Base-by-base conservation (phyloP, 2,329 filamentous ascomycete species). In the Corynespora cassiicola region DNA sequence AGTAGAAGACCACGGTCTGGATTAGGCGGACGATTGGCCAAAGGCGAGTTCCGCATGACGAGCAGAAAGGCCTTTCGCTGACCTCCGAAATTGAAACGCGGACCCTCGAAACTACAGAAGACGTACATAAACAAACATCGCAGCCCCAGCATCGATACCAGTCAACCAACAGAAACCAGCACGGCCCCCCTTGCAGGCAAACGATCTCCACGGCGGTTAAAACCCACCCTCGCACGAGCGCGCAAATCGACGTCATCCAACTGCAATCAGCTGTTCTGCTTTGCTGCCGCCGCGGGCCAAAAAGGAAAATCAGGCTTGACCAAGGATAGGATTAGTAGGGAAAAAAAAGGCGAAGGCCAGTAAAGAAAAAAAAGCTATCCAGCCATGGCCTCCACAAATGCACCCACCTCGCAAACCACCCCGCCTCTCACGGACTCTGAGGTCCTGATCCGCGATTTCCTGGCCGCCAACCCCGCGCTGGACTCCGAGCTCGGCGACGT, bases 401-500 rank as follows among this genome's bases (percentile, higher is more conserved):
- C 47, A 50, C 30, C 56, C 51, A 23, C 30, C 10, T 48, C n/a
- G n/a, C n/a, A n/a, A n/a, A n/a, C n/a, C n/a, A n/a, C 58, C 28
- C 50, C 56, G 17, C 54, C 52, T 12, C 54, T 56, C 30, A 66
- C 60, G 27, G 59, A 62, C 32, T 66, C 63, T n/a, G 56, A 65
- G 42, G 57, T 56, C 17, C 43, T 65, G 34, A 58, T 65, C 34
- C 57, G 52, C 35, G 54, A 58, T 15, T 64, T 63, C 42, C 49
- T 73, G 2, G 52, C 69, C 33, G 52, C 52, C 14, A 58, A 65
- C 33, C 61, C 63, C 15, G 47, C 49, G 35, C 40, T 67, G 18
- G 55, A 61, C 39, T 38, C 52, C 19, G 54, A 52, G 26, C 50
- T 58, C 15, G 61, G 60, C 7, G 44, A 58, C 7, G 49, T 65